Evolutionary conservation across 768 basidiomycete species (phyloP), one percentile per base, ranked within the genome.

Genomic region (Panaeolus cyanescens): DNA sequence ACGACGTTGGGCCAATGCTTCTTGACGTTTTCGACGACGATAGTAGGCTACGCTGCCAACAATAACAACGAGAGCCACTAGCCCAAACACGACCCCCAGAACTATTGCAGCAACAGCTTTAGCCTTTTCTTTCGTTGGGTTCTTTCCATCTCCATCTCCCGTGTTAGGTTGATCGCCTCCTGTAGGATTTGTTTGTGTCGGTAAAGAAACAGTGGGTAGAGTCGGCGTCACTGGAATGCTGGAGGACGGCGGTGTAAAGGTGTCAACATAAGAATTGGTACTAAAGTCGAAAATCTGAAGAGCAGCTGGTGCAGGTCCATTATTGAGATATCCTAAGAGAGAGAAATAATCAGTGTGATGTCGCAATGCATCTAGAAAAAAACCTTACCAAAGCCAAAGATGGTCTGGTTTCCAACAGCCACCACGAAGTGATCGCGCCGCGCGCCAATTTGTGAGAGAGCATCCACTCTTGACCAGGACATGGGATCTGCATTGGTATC

Each of bases 391-490:
- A 89, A 91, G 32, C 88, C 90, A 71, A 95, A 91, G 9, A 95
- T 70, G 20, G 93, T 86, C 58, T 84, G 79, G 32, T 79, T 76
- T 12, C 86, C 88, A 32, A 82, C 77, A 33, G 79, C 78, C 3
- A 89, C 77, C 9, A 90, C 93, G 64, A 88, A 84, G 71, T 95
- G 93, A 71, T 95, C 91, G 45, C 83, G 83, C 54, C 92, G 79
- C 22, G 79, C 68, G 3, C 90, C 91, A 4, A 94, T 72, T 56
- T 83, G 82, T 17, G 82, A 74, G 40, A 93, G 75, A 1, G 75
- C 79, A 4, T 75, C 72, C 17, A 88, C 75, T 42, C 67, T 64
- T 7, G 75, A 80, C 92, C 92, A 93, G 1, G 76, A 75, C 79
- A 87, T 84, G 3, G 87, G 84, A 59, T 68, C 79, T 67, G 79